These are phyloP conservation scores for Penicillium coffeae DNA, from an alignment of 495 filamentous ascomycete species.

Conservation along the genomic window DNA sequence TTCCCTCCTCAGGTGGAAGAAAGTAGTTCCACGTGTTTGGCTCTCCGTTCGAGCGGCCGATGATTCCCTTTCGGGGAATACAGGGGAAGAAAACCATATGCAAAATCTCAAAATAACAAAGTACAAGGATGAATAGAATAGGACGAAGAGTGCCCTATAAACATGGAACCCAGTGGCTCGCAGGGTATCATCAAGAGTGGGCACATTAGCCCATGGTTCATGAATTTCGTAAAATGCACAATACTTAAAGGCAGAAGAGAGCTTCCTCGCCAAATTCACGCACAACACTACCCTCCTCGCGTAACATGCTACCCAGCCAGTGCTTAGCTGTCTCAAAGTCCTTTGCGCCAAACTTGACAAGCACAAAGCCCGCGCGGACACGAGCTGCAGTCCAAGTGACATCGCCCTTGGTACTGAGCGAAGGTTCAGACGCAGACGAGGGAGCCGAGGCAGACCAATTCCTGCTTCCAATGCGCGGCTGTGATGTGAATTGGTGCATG, in stretches of 20 bases:
- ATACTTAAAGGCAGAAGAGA: constrained; percentile 48
- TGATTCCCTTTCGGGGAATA: no score
- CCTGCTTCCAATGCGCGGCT: constrained; percentile 80
- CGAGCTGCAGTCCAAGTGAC: constrained; percentile 83
- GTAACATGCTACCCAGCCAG: constrained; percentile 57
- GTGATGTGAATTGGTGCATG: constrained; percentile 64
- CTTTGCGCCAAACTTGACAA: constrained; percentile 78
- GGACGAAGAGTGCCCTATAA: not conserved
- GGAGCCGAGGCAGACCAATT: constrained; percentile 61
- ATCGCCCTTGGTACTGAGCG: constrained; percentile 47
- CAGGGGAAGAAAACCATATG: not conserved
- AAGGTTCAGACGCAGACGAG: constrained; percentile 27
- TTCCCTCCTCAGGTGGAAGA: not conserved
- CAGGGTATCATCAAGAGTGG: not conserved
- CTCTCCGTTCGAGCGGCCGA: no score
- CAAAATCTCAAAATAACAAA: not conserved
- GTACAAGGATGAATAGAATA: not conserved
- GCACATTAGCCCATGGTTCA: not conserved
- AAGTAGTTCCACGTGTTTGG: not conserved
- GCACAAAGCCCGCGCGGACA: constrained; percentile 71
- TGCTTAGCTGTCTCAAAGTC: constrained; percentile 58
- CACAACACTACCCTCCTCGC: constrained; percentile 53
- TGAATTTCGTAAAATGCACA: not conserved
- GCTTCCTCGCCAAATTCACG: constrained; percentile 61
- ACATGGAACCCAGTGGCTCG: not conserved